These are phyloP conservation scores for Ophiocordyceps sinensis DNA, from an alignment of 2,329 filamentous ascomycete species.

Conservation along the genomic window DNA sequence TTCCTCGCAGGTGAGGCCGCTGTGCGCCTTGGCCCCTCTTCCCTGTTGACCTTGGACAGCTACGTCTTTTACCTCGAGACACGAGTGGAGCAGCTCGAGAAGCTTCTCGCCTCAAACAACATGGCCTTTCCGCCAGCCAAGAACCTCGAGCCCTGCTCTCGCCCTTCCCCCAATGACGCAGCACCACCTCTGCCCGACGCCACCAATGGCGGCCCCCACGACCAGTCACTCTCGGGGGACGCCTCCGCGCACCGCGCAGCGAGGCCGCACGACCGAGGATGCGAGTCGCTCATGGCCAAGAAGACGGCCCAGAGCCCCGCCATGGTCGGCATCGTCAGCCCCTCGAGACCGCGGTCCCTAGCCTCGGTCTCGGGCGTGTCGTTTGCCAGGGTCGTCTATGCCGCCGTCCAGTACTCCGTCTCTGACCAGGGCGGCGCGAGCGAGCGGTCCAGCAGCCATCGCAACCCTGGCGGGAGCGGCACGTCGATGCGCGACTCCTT, in stretches of 20 bases:
- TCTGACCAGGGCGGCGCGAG: conserved; percentile 40
- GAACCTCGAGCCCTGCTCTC: conserved; percentile 50
- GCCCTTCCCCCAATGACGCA: conserved; percentile 23
- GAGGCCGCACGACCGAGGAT: conserved; percentile 14
- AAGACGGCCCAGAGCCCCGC: conserved; percentile 18
- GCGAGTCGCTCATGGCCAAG: conserved; percentile 19
- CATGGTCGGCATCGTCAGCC: conserved; percentile 64
- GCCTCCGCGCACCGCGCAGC: conserved; percentile 10
- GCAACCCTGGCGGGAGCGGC: conserved; percentile 25
- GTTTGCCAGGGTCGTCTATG: conserved; percentile 87
- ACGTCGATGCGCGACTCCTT: conserved; percentile 91
- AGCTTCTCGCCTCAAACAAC: conserved; percentile 51
- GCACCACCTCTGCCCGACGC: conserved; percentile 15
- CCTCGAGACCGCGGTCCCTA: conserved; percentile 65
- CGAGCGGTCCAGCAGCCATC: conserved; percentile 11
- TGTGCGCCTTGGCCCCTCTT: conserved; percentile 1
- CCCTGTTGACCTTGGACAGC: conserved; percentile 23
- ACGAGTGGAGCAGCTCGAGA: conserved; percentile 70
- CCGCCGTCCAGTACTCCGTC: conserved; percentile 67
- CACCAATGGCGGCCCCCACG: conserved; percentile 13
- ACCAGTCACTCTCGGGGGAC: conserved; percentile 18
- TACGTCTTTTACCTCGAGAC: conserved; percentile 95
- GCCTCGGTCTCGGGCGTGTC: conserved; percentile 84
- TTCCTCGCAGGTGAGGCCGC: conserved; percentile 76
- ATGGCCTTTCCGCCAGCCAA: conserved; percentile 59